Conservation (phyloP, 169 alveolate genomes). For the Perkinsus marinus region DNA sequence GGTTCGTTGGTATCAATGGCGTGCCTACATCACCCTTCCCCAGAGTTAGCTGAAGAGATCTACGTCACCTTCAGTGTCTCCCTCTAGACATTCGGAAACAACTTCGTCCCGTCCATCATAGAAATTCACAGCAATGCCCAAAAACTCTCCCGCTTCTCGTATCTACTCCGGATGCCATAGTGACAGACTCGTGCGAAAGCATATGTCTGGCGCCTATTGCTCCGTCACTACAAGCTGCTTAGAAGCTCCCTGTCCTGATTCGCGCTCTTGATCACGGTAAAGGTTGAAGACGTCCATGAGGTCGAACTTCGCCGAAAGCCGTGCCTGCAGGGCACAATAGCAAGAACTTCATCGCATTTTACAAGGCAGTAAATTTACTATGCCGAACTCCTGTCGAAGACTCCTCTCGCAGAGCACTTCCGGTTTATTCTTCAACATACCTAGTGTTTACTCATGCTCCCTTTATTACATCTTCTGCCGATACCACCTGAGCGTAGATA, state of each 20-base stretch:
- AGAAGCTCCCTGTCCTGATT: background rate
- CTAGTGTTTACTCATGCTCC: too few relatives aligned
- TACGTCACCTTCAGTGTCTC: background rate
- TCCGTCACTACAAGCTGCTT: background rate
- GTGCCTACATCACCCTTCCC: background rate
- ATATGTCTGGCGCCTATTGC: background rate
- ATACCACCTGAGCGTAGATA: background rate
- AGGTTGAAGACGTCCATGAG: background rate
- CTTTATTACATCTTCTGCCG: background rate
- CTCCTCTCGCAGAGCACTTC: too few relatives aligned
- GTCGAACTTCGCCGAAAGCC: background rate
- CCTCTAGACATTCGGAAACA: background rate
- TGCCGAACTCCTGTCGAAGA: too few relatives aligned
- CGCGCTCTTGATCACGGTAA: background rate
- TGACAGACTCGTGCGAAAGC: background rate
- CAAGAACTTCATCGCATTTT: too few relatives aligned
- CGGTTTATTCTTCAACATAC: too few relatives aligned
- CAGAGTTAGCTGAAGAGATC: background rate
- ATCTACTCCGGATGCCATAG: background rate
- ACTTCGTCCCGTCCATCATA: background rate
- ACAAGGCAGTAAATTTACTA: too few relatives aligned
- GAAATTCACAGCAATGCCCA: background rate
- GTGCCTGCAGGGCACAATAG: background rate
- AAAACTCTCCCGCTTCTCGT: background rate
- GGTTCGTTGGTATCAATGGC: background rate